Percentiles rank a stretch among this genome's conserved stretches.
Conservation (phyloP, 169 alveolate genomes). For the Plasmodium inui region DNA sequence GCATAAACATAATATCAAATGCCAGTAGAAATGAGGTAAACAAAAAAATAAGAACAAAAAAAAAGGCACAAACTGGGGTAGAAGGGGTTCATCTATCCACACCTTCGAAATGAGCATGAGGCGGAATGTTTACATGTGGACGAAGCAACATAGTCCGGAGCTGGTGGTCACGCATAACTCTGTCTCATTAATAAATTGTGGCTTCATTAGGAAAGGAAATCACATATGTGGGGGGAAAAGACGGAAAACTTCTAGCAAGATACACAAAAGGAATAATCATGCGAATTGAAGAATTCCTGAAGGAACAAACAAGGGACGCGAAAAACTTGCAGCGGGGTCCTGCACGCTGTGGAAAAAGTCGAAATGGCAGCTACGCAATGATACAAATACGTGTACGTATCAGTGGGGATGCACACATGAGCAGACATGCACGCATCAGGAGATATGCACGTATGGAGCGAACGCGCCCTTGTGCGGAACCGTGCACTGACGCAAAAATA, state of each 20-base stretch:
- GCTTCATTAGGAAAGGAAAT: neutral
- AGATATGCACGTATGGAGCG: neutral
- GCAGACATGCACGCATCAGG: neutral
- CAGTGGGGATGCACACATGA: neutral
- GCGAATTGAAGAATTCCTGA: neutral
- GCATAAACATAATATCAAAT: neutral
- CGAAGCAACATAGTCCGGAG: neutral
- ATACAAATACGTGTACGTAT: neutral
- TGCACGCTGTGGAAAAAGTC: neutral
- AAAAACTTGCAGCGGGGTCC: neutral
- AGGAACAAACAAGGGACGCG: neutral
- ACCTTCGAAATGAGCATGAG: neutral
- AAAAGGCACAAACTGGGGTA: neutral
- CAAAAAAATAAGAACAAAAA: neutral
- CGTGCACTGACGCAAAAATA: neutral
- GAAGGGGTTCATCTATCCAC: neutral
- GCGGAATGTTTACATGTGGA: neutral
- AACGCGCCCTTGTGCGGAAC: neutral
- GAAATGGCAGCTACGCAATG: neutral
- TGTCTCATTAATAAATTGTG: neutral
- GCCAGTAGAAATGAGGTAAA: neutral
- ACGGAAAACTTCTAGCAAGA: neutral
- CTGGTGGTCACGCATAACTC: neutral
- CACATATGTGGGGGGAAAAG: neutral
- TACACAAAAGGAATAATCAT: neutral